Percentiles rank a stretch among this genome's conserved stretches.
Conservation (phyloP, 140 eudicot species). For the Oenanthe javanica region DNA sequence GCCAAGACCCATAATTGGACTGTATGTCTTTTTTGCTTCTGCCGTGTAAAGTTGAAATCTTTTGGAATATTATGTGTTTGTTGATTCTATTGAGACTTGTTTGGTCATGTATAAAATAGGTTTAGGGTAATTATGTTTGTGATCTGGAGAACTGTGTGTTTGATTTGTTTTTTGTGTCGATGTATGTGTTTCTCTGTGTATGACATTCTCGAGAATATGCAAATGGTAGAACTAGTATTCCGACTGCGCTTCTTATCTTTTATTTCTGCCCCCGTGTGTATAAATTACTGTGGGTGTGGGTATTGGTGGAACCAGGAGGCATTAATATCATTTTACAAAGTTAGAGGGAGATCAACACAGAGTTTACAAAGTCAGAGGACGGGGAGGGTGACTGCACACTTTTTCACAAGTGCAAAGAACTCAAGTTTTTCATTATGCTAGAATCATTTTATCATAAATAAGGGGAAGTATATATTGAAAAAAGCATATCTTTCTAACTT, state of each 20-base stretch:
- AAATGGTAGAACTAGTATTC: not conserved
- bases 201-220: too few relatives aligned
- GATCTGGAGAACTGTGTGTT: not conserved
- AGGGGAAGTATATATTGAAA: not conserved
- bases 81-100: not conserved
- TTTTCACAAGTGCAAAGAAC: not conserved
- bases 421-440: not conserved
- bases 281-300: not conserved
- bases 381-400: not conserved
- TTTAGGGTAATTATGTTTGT: not conserved
- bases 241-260: not conserved
- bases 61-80: not conserved
- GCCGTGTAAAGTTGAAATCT: not conserved
- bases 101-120: not conserved
- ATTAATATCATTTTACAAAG: not conserved
- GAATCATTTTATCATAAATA: not conserved
- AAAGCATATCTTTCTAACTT: not conserved
- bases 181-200: too few relatives aligned
- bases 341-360: not conserved
- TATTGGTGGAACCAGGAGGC: not conserved
- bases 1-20: slow-evolving; percentile 97
- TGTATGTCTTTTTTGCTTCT: slow-evolving; percentile 32
- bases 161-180: not conserved
- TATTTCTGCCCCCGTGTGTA: not conserved
- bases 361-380: not conserved